phyloP scores from a whole-genome alignment of 2,329 filamentous ascomycete species.

The Thielaviopsis cerberus region DNA sequence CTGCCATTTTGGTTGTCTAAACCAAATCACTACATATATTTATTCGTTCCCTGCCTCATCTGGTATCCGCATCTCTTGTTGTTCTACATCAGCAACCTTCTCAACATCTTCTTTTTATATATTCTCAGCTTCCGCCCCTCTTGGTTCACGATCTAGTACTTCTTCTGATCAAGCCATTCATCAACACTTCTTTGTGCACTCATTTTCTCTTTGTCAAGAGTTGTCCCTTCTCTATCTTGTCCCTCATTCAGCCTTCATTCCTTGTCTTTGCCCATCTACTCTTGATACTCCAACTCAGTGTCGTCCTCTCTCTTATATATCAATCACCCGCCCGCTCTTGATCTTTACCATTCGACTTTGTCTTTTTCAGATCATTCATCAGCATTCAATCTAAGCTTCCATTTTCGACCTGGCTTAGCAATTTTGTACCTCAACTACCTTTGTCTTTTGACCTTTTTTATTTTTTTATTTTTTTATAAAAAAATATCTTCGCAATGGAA shows the following conservation, averaged over 20 bases:
- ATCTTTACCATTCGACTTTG: background rate
- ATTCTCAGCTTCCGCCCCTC: background rate
- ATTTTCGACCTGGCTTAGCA: background rate
- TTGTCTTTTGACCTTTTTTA: background rate
- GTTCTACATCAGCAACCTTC: constrained; percentile 3
- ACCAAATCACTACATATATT: constrained; percentile 4
- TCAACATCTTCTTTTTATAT: constrained; percentile 8
- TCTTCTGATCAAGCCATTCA: constrained; percentile 2
- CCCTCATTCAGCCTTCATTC: constrained; percentile 4
- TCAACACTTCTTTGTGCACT: background rate
- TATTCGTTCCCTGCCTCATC: constrained; percentile 1
- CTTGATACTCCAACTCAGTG: background rate
- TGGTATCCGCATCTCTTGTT: background rate
- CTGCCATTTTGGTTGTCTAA: background rate
- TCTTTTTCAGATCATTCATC: background rate
- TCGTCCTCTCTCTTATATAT: background rate
- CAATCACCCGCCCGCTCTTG: background rate
- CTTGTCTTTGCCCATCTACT: background rate
- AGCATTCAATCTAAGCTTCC: background rate
- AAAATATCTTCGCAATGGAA: constrained; percentile 28
- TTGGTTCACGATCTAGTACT: constrained; percentile 2
- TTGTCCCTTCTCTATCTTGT: background rate
- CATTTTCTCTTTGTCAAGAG: constrained; percentile 3
- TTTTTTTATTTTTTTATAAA: background rate
- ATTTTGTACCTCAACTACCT: background rate